Evolutionary conservation across 208 protist genomes (phyloP).

Genomic region (Naegleria fowleri): DNA sequence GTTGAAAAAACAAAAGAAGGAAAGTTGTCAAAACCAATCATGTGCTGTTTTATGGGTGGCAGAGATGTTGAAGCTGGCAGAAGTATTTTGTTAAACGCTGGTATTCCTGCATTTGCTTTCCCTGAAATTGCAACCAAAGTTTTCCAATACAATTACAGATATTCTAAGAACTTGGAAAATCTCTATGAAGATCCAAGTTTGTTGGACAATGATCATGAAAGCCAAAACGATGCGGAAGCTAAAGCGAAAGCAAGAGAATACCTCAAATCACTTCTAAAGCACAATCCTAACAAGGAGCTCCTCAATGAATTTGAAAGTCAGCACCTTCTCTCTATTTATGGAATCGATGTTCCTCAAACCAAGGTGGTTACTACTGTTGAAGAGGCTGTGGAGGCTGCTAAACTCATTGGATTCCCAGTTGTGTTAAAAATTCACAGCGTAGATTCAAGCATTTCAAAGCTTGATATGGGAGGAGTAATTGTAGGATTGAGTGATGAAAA

Average conservation of each 20-base stretch:
- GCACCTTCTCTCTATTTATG: not conserved
- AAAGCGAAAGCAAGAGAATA: not conserved
- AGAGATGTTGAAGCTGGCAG: not conserved
- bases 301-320: not conserved
- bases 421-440: not conserved
- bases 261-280: not conserved
- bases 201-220: not conserved
- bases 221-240: not conserved
- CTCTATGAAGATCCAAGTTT: not conserved
- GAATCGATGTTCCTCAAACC: not conserved
- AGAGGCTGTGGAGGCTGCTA: not conserved
- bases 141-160: not conserved
- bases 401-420: not conserved
- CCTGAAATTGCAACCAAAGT: not conserved
- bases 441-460: not conserved
- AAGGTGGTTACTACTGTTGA: not conserved
- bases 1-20: not conserved
- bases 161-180: not conserved
- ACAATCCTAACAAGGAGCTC: not conserved
- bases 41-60: not conserved
- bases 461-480: not conserved
- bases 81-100: not conserved
- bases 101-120: slow-evolving; percentile 6
- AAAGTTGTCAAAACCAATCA: not conserved
- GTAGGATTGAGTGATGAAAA: not conserved